These are phyloP conservation scores for Penicillium verrucosum DNA, from an alignment of 2,329 filamentous ascomycete species.

Conservation along the genomic window DNA sequence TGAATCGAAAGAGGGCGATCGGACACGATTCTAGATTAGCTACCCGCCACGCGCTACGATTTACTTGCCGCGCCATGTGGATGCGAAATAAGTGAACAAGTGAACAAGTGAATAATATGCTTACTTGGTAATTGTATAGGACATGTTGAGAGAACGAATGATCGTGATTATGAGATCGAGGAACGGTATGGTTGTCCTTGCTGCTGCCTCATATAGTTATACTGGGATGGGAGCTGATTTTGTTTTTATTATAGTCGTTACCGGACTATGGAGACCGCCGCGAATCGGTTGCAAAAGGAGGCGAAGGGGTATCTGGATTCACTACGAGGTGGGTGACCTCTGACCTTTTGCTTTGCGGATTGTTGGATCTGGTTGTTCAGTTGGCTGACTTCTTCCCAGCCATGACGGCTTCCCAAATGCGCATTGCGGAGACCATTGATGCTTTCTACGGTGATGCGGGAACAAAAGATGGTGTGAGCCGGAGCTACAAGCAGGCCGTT, in stretches of 20 bases:
- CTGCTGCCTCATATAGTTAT: background rate
- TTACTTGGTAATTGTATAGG: constrained; percentile 47
- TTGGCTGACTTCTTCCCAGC: constrained; percentile 50
- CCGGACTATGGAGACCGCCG: constrained; percentile 94
- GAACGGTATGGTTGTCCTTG: constrained; percentile 59
- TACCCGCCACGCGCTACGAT: background rate
- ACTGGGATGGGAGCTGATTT: constrained; percentile 15
- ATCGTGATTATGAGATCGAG: constrained; percentile 98
- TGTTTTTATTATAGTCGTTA: constrained; percentile 65
- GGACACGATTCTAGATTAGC: background rate
- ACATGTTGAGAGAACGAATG: constrained; percentile 97
- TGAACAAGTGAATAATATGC: background rate
- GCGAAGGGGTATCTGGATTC: constrained; percentile 97
- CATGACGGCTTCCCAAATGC: constrained; percentile 99
- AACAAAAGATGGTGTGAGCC: constrained; percentile 87
- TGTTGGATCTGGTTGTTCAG: background rate
- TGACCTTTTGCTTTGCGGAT: background rate
- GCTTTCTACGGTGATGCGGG: constrained; percentile 98
- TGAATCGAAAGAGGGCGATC: constrained; percentile 9
- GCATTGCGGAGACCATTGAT: constrained; percentile 98
- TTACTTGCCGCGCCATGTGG: background rate
- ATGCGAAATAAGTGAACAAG: background rate
- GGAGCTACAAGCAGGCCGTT: constrained; percentile 97
- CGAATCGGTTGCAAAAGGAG: constrained; percentile 90
- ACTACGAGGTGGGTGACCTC: constrained; percentile 64